Evolutionary conservation across 2,329 filamentous ascomycete species (phyloP).

Genomic region (Paraphaeosphaeria sporulosa): DNA sequence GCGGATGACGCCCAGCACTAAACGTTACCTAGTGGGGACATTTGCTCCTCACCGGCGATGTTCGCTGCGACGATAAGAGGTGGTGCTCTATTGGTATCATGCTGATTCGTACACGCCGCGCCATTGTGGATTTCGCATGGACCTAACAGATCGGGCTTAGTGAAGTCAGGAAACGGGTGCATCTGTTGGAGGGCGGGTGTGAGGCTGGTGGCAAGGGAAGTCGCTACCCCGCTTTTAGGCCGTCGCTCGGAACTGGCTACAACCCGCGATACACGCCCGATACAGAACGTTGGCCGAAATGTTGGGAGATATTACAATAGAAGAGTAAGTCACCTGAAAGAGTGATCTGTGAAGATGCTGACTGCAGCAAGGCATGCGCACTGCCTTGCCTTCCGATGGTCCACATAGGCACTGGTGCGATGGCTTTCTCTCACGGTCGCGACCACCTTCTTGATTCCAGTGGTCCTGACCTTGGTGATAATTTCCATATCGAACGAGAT

Average conservation of each 20-base stretch:
- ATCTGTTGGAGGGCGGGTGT: constrained; percentile 14
- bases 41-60: constrained; percentile 13
- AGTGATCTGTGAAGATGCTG: too few relatives aligned
- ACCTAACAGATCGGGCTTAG: constrained; percentile 35
- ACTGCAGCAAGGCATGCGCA: too few relatives aligned
- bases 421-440: too few relatives aligned
- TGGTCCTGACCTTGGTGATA: too few relatives aligned
- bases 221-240: background rate
- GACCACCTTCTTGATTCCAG: too few relatives aligned
- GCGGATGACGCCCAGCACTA: constrained; percentile 5
- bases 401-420: too few relatives aligned
- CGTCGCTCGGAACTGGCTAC: background rate
- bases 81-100: constrained; percentile 22
- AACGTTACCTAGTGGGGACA: constrained; percentile 18
- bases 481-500: too few relatives aligned
- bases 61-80: constrained; percentile 30
- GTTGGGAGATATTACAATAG: too few relatives aligned
- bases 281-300: background rate
- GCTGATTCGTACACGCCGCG: constrained; percentile 9
- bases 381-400: too few relatives aligned
- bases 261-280: background rate
- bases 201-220: constrained; percentile 4
- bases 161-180: constrained; percentile 11
- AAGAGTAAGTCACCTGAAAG: too few relatives aligned
- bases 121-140: constrained; percentile 25